These are phyloP conservation scores for Pilasporangium apinafurcum DNA, from an alignment of 352 stramenopile genomes.

Conservation along the genomic window DNA sequence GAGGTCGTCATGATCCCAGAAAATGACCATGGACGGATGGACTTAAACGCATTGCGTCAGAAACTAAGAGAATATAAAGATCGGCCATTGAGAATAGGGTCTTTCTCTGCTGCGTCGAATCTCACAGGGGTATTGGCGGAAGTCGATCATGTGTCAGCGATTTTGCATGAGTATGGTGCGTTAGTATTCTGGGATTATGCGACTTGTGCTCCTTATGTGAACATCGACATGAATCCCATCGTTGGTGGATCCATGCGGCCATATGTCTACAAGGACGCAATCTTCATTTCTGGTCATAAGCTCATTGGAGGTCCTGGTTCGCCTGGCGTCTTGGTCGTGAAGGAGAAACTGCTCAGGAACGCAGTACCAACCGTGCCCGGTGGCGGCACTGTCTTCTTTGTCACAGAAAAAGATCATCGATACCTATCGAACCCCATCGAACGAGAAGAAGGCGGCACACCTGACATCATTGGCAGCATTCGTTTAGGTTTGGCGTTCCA, in stretches of 20 bases:
- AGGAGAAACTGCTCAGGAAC: constrained; percentile 80
- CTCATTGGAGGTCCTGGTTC: constrained; percentile 91
- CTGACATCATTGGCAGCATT: constrained; percentile 92
- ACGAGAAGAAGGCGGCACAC: constrained; percentile 95
- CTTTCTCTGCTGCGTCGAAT: constrained; percentile 93
- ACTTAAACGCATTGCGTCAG: constrained; percentile 42
- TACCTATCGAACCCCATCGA: constrained; percentile 70
- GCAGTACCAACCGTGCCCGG: constrained; percentile 47
- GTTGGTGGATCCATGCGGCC: constrained; percentile 16
- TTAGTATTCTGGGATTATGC: constrained; percentile 96
- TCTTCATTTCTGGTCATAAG: constrained; percentile 97
- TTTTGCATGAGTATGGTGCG: constrained; percentile 90
- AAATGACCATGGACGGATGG: constrained; percentile 35
- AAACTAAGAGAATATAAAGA: constrained; percentile 44
- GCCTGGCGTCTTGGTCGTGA: constrained; percentile 93
- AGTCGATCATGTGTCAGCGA: constrained; percentile 81
- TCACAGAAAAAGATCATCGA: constrained; percentile 48
- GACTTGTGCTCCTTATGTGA: constrained; percentile 88
- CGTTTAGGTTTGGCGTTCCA: constrained; percentile 89
- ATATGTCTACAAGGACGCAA: constrained; percentile 85
- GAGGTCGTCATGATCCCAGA: constrained; percentile 81
- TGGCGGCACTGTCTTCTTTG: constrained; percentile 44
- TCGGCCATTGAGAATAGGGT: constrained; percentile 72
- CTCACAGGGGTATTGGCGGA: constrained; percentile 92
- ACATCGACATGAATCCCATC: constrained; percentile 95